Evolutionary conservation across 805 yeast species (phyloP).

Genomic region (Ogataea saltuana): DNA sequence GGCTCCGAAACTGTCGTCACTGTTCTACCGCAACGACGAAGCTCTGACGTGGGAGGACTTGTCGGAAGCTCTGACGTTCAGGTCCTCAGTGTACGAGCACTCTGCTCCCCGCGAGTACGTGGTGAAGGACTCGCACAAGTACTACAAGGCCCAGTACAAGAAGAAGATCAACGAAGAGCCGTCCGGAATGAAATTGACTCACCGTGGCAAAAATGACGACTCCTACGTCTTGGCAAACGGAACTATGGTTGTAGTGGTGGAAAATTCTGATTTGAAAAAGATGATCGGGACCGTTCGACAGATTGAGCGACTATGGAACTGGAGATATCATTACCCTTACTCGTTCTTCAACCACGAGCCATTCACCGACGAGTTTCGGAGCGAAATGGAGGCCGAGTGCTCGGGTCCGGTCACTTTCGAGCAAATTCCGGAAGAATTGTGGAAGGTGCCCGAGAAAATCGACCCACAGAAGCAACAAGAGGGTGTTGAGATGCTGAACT

Average conservation of each 20-base stretch:
- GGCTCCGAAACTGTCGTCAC: conserved; percentile 5
- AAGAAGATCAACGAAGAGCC: conserved; percentile 46
- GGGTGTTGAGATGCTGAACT: conserved; percentile 26
- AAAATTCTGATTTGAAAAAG: conserved; percentile 55
- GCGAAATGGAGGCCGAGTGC: conserved; percentile 39
- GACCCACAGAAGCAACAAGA: conserved; percentile 38
- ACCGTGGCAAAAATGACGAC: conserved; percentile 12
- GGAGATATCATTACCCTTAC: conserved; percentile 70
- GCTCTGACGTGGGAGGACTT: conserved; percentile 19
- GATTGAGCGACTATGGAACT: conserved; percentile 62
- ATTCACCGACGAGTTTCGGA: conserved; percentile 56
- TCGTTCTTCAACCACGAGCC: conserved; percentile 69
- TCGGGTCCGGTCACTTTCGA: conserved; percentile 29
- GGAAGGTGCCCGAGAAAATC: conserved; percentile 61
- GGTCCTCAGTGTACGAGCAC: conserved; percentile 13
- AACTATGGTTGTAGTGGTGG: conserved; percentile 64
- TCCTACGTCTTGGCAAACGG: conserved; percentile 52
- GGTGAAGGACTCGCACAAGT: conserved; percentile 36
- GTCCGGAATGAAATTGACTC: conserved; percentile 33
- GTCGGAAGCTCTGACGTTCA: conserved; percentile 11
- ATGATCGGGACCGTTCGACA: conserved; percentile 52
- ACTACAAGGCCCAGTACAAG: conserved; percentile 38
- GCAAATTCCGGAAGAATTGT: conserved; percentile 41
- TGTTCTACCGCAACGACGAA: conserved; percentile 1
- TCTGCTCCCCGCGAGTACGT: conserved; percentile 29